A percentile compares a stretch with the other conserved stretches of the same genome.
Conservation (phyloP, 2,329 filamentous ascomycete genomes). For the Colletotrichum sp. region DNA sequence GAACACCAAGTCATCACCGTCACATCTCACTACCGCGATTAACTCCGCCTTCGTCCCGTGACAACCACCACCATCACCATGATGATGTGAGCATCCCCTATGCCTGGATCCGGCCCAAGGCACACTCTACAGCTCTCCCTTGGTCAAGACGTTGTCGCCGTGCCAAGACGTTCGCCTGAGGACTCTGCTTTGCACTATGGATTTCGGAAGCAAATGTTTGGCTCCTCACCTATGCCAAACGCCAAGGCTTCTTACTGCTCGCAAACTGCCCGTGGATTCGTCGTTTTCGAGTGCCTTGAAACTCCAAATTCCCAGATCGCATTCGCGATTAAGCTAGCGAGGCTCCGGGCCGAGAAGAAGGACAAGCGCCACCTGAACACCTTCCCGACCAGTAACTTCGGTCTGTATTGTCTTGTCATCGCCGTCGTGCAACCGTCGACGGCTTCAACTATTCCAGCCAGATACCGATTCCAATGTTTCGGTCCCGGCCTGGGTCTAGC, state of each 20-base stretch:
- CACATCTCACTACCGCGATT: conserved; percentile 1
- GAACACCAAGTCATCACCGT: conserved; percentile 1
- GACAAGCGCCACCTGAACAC: background rate
- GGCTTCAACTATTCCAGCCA: background rate
- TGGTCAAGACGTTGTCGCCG: background rate
- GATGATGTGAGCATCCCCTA: background rate
- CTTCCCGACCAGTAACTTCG: background rate
- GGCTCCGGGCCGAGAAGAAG: background rate
- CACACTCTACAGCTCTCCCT: background rate
- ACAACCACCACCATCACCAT: background rate
- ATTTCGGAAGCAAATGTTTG: background rate
- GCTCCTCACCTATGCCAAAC: background rate
- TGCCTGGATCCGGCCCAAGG: background rate
- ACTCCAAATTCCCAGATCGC: background rate
- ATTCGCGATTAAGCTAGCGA: background rate
- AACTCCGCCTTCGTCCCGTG: background rate
- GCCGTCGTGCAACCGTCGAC: background rate
- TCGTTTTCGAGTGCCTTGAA: background rate
- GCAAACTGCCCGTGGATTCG: background rate
- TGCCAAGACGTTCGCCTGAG: background rate
- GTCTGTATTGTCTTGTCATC: background rate
- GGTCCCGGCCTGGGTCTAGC: background rate
- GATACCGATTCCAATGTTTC: background rate
- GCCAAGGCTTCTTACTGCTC: background rate
- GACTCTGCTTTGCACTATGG: background rate